Evolutionary conservation across 306 rosid genomes (phyloP).

Genomic region (Corylus heterophylla): DNA sequence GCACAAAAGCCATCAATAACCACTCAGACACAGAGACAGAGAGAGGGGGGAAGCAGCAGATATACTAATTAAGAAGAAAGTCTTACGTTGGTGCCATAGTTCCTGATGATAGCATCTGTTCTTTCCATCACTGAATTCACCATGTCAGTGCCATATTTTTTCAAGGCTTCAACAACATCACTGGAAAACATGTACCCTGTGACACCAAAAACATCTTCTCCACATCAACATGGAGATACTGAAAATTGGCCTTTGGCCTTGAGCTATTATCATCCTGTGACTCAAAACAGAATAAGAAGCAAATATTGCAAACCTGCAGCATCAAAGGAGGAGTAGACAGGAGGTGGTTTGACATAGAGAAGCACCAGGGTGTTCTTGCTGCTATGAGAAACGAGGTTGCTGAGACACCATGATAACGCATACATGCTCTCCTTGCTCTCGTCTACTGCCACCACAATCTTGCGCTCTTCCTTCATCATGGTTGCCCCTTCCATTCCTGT

Average conservation of each 20-base stretch:
- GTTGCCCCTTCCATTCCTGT: conserved; percentile 27
- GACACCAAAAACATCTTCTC: conserved; percentile 1
- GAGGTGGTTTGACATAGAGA: conserved; percentile 75
- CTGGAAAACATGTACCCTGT: conserved; percentile 61
- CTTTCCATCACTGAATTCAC: conserved; percentile 71
- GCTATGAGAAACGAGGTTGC: conserved; percentile 46
- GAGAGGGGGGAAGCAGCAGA: neutral
- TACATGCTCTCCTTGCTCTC: conserved; percentile 85
- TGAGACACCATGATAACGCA: conserved; percentile 75
- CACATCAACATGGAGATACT: neutral
- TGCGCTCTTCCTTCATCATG: conserved; percentile 39
- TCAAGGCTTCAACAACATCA: conserved; percentile 51
- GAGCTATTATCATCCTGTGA: no score
- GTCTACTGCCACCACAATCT: conserved; percentile 76
- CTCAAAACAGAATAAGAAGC: neutral
- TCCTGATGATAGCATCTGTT: conserved; percentile 60
- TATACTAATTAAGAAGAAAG: neutral
- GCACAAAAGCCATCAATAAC: conserved; percentile 22
- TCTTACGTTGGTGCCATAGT: conserved; percentile 38
- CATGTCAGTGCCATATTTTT: conserved; percentile 46
- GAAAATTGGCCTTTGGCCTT: neutral
- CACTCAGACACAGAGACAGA: no score
- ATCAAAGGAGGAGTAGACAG: conserved; percentile 53
- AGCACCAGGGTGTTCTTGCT: conserved; percentile 50
- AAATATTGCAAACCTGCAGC: conserved; percentile 56